Evolutionary conservation across 2,329 filamentous ascomycete genomes (phyloP).

Genomic region (Epichloe sp.): DNA sequence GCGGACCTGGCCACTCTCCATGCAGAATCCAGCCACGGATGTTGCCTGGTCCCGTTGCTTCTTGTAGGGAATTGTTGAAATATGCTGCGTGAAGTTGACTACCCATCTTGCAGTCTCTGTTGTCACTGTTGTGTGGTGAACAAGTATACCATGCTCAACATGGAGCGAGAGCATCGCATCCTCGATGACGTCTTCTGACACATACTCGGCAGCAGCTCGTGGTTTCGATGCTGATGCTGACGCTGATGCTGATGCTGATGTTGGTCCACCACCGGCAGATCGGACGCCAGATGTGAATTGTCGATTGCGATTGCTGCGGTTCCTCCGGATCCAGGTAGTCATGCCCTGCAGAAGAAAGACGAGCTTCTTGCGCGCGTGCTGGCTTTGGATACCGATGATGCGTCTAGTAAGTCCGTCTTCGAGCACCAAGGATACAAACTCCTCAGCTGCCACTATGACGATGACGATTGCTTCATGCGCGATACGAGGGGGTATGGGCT

Average conservation of each 20-base stretch:
- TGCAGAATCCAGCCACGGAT: slow-evolving; percentile 56
- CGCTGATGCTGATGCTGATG: slow-evolving; percentile 19
- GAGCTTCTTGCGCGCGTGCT: slow-evolving; percentile 38
- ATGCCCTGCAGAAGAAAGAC: slow-evolving; percentile 66
- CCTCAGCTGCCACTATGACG: slow-evolving; percentile 46
- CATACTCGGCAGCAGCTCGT: slow-evolving; percentile 27
- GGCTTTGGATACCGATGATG: slow-evolving; percentile 38
- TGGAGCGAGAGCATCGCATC: slow-evolving; percentile 59
- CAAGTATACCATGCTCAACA: slow-evolving; percentile 49
- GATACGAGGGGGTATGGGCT: slow-evolving; percentile 41
- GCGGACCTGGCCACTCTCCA: slow-evolving; percentile 65
- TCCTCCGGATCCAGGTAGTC: slow-evolving; percentile 52
- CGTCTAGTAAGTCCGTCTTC: slow-evolving; percentile 43
- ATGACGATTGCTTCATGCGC: slow-evolving; percentile 48
- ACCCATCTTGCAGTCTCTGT: slow-evolving; percentile 63
- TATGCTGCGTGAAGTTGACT: slow-evolving; percentile 60
- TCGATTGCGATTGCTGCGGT: slow-evolving; percentile 51
- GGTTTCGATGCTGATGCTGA: slow-evolving; percentile 20
- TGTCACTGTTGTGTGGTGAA: slow-evolving; percentile 52
- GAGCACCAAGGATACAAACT: slow-evolving; percentile 50
- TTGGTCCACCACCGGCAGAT: slow-evolving; percentile 18
- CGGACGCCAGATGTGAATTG: slow-evolving; percentile 55
- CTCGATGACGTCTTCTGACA: slow-evolving; percentile 58
- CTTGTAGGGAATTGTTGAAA: slow-evolving; percentile 63
- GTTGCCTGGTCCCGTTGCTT: slow-evolving; percentile 35